Evolutionary conservation across 306 rosid species (phyloP).

Genomic region (Erythrophleum fordii): DNA sequence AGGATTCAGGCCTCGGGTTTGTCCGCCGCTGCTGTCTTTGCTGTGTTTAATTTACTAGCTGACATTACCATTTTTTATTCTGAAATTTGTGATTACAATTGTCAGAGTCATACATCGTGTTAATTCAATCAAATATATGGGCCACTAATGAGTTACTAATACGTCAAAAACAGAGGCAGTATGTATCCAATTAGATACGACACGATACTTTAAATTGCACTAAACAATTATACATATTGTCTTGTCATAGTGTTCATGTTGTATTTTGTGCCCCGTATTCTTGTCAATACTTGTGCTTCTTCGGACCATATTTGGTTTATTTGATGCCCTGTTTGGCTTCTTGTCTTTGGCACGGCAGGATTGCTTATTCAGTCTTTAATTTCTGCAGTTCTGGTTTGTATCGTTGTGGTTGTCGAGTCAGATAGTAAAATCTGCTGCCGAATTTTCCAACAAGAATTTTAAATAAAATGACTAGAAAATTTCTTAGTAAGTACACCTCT

Average conservation of each 20-base stretch:
- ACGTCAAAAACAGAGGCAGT: background rate
- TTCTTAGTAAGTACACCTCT: slow-evolving; percentile 7
- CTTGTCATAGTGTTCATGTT: background rate
- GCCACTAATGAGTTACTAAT: background rate
- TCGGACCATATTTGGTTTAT: background rate
- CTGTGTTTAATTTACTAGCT: background rate
- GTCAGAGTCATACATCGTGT: background rate
- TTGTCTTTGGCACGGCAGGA: background rate
- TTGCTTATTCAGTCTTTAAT: background rate
- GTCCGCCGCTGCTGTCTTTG: slow-evolving; percentile 28
- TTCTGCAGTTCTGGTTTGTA: slow-evolving; percentile 16
- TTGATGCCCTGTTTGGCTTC: slow-evolving; percentile 21
- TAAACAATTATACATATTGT: too few relatives aligned
- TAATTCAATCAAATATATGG: background rate
- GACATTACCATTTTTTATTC: background rate
- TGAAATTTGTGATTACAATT: slow-evolving; percentile 7
- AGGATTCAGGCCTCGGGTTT: slow-evolving; percentile 75
- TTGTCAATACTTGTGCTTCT: background rate
- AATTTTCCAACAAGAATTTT: background rate
- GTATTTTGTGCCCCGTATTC: background rate
- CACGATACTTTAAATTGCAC: too few relatives aligned
- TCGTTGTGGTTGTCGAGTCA: background rate
- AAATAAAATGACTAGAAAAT: background rate
- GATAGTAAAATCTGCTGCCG: slow-evolving; percentile 23
- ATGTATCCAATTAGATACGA: background rate